A percentile compares a stretch with the other conserved stretches of the same genome.
Conservation (phyloP, 2,329 filamentous ascomycete species). For the Lasiodiplodia gonubiensis region DNA sequence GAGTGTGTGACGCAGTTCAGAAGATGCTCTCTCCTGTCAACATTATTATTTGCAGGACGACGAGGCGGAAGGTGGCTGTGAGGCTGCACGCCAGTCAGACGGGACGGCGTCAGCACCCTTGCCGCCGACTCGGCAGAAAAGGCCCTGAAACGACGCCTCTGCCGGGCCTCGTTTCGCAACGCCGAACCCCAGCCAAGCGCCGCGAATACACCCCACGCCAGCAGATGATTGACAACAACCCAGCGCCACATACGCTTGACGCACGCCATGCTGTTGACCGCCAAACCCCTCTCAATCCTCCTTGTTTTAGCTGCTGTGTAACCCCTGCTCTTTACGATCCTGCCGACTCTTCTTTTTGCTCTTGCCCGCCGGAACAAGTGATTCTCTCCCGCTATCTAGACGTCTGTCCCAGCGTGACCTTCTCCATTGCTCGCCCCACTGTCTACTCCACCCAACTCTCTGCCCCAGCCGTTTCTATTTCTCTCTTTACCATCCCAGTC, state of each 20-base stretch:
- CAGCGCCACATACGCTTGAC: conserved; percentile 3
- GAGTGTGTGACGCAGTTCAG: no score
- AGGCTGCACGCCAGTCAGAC: conserved; percentile 22
- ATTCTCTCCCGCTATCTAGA: not conserved
- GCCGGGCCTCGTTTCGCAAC: conserved; percentile 17
- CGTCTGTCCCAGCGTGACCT: not conserved
- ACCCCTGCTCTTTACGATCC: not conserved
- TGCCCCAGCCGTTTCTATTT: not conserved
- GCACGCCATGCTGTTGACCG: conserved; percentile 2
- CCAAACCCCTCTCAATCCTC: not conserved
- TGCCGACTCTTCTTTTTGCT: not conserved
- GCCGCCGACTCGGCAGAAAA: conserved; percentile 1
- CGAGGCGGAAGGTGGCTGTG: not conserved
- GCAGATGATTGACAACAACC: conserved; percentile 6
- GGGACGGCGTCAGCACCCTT: conserved; percentile 8
- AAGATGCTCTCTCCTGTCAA: no score
- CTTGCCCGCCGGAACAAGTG: not conserved
- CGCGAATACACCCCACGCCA: conserved; percentile 9
- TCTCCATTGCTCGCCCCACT: not conserved
- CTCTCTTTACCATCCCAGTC: not conserved
- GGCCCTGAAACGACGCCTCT: conserved; percentile 19
- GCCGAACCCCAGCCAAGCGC: conserved; percentile 15
- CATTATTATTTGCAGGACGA: not conserved
- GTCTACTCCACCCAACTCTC: not conserved
- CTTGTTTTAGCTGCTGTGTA: not conserved